phyloP scores from a whole-genome alignment of 1,284 basidiomycete genomes.

The Cryptococcus amylolentus region DNA sequence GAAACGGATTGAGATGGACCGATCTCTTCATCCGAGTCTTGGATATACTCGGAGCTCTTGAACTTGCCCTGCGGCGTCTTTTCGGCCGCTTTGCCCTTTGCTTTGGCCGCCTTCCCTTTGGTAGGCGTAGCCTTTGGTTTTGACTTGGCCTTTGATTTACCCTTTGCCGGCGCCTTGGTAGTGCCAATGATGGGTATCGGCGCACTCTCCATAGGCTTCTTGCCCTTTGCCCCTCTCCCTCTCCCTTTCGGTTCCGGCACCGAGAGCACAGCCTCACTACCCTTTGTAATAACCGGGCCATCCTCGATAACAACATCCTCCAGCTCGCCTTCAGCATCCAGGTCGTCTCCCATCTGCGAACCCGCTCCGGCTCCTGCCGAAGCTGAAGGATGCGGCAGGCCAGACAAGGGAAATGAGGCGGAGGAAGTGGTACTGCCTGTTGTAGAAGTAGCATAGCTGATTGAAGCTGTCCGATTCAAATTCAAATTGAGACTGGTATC shows the following conservation, averaged over 20 bases:
- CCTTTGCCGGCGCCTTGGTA: slow-evolving; percentile 2
- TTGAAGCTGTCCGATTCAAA: slow-evolving; percentile 29
- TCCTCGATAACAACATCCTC: too few relatives aligned
- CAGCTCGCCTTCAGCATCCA: too few relatives aligned
- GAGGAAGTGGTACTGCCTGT: slow-evolving; percentile 1
- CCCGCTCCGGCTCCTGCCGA: not conserved
- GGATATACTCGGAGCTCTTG: slow-evolving; percentile 42
- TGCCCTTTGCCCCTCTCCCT: slow-evolving; percentile 18
- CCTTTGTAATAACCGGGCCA: not conserved
- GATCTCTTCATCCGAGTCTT: slow-evolving; percentile 41
- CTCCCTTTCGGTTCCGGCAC: not conserved
- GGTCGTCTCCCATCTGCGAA: not conserved
- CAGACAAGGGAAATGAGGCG: slow-evolving; percentile 6
- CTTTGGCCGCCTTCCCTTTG: slow-evolving; percentile 6
- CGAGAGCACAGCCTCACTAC: not conserved
- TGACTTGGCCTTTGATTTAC: slow-evolving; percentile 13
- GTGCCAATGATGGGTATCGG: slow-evolving; percentile 8
- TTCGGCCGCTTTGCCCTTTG: slow-evolving; percentile 16
- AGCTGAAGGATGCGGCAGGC: not conserved
- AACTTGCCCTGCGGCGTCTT: slow-evolving; percentile 21
- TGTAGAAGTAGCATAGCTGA: slow-evolving; percentile 4
- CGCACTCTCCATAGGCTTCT: slow-evolving; percentile 12
- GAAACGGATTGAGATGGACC: not conserved
- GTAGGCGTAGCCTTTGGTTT: slow-evolving; percentile 7
- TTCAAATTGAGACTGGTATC: slow-evolving; percentile 33